Conservation (phyloP, 2,329 filamentous ascomycete genomes). For the Ceratocystis alfenasii region DNA sequence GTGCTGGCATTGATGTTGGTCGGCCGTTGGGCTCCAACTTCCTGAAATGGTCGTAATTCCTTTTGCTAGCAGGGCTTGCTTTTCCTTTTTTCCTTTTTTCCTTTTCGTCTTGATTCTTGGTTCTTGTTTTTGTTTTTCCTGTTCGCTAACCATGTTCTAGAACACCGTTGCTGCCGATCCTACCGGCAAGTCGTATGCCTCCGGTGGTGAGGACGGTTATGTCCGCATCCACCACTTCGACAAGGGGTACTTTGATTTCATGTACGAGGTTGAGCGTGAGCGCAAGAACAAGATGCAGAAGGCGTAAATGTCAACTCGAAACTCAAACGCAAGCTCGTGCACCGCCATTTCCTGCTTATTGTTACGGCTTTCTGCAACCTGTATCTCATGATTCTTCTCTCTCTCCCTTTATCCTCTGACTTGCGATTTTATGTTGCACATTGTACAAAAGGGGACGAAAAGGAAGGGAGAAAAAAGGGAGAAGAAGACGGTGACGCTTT, state of each 20-base stretch:
- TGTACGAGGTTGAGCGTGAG: slow-evolving; percentile 96
- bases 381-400: neutral
- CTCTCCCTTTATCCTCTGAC: slow-evolving; percentile 10
- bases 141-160: slow-evolving; percentile 26
- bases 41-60: neutral
- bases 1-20: neutral
- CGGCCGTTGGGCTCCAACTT: neutral
- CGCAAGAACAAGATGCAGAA: slow-evolving; percentile 33
- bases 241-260: slow-evolving; percentile 96
- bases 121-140: neutral
- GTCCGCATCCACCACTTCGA: slow-evolving; percentile 98
- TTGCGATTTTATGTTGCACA: slow-evolving; percentile 14
- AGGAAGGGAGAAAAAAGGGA: neutral
- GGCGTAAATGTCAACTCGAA: slow-evolving; percentile 13
- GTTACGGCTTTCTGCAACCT: slow-evolving; percentile 8
- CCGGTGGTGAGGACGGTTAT: slow-evolving; percentile 95
- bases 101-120: neutral
- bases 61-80: neutral
- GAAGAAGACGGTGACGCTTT: neutral
- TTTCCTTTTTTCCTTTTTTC: neutral
- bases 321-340: no score
- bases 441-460: neutral
- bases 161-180: slow-evolving; percentile 95
- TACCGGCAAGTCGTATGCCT: slow-evolving; percentile 82
- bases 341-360: neutral